Evolutionary conservation across 2,329 filamentous ascomycete genomes (phyloP).

Genomic region (Parastagonospora nodorum): DNA sequence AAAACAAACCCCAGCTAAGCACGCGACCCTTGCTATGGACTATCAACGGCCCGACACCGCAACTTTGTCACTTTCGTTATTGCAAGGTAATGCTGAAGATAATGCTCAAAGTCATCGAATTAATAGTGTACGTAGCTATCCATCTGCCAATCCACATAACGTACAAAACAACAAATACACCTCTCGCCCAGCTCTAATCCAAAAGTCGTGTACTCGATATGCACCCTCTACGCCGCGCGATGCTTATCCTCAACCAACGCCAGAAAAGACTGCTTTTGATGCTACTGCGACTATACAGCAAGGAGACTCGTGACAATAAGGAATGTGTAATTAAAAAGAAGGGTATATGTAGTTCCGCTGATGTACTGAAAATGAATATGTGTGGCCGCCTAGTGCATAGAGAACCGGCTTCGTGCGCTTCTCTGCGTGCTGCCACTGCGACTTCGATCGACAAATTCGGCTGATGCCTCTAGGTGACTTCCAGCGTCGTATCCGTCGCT

Average conservation of each 20-base stretch:
- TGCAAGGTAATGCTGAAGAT: too few relatives aligned
- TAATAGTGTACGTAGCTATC: conserved; percentile 12
- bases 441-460: conserved; percentile 45
- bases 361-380: conserved; percentile 7
- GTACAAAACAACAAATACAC: background rate
- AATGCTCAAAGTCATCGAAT: background rate
- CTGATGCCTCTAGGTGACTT: conserved; percentile 41
- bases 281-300: conserved; percentile 20
- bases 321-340: conserved; percentile 2
- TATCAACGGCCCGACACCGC: background rate
- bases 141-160: background rate
- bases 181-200: conserved; percentile 1
- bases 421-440: conserved; percentile 40
- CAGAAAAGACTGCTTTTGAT: conserved; percentile 17
- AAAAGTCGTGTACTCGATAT: background rate
- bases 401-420: conserved; percentile 26
- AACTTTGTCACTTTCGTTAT: background rate
- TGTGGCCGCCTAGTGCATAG: background rate
- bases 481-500: conserved; percentile 35
- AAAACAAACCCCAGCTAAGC: conserved; percentile 5
- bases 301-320: conserved; percentile 30
- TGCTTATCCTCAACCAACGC: conserved; percentile 7
- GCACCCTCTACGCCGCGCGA: conserved; percentile 10
- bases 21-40: background rate
- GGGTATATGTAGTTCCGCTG: conserved; percentile 1